phyloP scores from a whole-genome alignment of 208 protist species.

The Trypanosomatidae sp. region DNA sequence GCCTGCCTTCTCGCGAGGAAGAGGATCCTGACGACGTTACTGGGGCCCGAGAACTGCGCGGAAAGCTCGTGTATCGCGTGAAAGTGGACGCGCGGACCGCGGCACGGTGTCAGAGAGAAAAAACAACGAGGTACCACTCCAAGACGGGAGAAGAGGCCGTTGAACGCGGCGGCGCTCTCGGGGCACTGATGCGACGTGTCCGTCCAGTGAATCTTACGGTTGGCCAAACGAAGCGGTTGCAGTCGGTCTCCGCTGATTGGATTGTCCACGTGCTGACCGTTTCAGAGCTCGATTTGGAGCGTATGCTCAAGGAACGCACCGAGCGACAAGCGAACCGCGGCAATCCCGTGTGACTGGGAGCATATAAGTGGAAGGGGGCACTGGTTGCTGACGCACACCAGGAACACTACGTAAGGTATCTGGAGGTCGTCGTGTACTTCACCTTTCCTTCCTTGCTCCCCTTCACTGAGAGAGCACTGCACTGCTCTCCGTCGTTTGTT shows the following conservation, averaged over 20 bases:
- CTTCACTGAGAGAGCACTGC: background rate
- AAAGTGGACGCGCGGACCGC: constrained; percentile 53
- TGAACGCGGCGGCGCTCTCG: constrained; percentile 32
- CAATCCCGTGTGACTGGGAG: background rate
- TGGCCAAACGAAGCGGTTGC: constrained; percentile 40
- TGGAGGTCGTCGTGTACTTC: background rate
- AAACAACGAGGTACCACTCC: constrained; percentile 30
- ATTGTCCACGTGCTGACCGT: constrained; percentile 51
- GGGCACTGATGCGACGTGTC: constrained; percentile 39
- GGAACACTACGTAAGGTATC: background rate
- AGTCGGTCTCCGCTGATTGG: constrained; percentile 55
- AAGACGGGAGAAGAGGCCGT: constrained; percentile 18
- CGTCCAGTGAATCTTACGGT: constrained; percentile 41
- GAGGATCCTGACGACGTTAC: constrained; percentile 63
- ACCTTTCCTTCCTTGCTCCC: background rate
- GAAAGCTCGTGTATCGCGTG: constrained; percentile 64
- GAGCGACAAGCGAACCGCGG: background rate
- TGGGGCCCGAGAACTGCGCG: constrained; percentile 55
- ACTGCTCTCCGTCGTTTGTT: background rate
- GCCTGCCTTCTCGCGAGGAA: constrained; percentile 17
- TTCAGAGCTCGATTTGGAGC: constrained; percentile 52
- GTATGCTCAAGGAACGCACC: constrained; percentile 21
- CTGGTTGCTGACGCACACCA: background rate
- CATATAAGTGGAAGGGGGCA: background rate
- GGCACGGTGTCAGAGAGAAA: constrained; percentile 49